A percentile compares a stretch with the other conserved stretches of the same genome.
Conservation (phyloP, 257 asterid species). For the Lycium ferocissimum region DNA sequence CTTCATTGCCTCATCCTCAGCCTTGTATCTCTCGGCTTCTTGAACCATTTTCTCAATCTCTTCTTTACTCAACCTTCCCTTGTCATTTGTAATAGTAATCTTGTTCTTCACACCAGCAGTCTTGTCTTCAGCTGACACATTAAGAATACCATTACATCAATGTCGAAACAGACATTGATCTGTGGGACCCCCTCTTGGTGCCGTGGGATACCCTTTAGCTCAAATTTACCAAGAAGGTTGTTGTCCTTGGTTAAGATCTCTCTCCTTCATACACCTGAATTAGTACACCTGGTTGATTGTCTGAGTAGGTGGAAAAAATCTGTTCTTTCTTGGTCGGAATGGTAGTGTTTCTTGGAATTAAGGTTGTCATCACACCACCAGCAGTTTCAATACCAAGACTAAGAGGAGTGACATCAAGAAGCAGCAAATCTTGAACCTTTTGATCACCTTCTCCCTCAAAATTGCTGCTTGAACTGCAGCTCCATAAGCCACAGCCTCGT, state of each 20-base stretch:
- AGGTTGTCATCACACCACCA: not conserved
- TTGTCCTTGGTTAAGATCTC: slow-evolving; percentile 14
- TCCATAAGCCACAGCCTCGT: slow-evolving; percentile 14
- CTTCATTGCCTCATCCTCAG: slow-evolving; percentile 13
- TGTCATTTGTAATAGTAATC: slow-evolving; percentile 14
- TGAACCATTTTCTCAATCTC: slow-evolving; percentile 1
- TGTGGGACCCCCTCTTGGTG: slow-evolving; percentile 23
- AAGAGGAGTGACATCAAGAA: not conserved
- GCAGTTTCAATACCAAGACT: slow-evolving; percentile 21
- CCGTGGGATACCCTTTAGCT: slow-evolving; percentile 5
- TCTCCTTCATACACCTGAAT: slow-evolving; percentile 10
- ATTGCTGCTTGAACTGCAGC: slow-evolving; percentile 21
- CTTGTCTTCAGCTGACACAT: slow-evolving; percentile 25
- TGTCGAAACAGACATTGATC: slow-evolving; percentile 30
- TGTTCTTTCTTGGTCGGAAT: not conserved
- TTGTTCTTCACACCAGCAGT: not conserved
- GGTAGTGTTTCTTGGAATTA: slow-evolving; percentile 15
- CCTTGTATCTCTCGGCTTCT: slow-evolving; percentile 10
- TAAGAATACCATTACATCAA: slow-evolving; percentile 27
- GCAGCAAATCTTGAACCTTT: slow-evolving; percentile 19
- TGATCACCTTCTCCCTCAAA: not conserved
- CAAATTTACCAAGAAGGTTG: slow-evolving; percentile 10
- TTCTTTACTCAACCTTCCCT: not conserved
- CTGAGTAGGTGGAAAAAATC: not conserved
- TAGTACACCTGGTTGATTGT: slow-evolving; percentile 9